Evolutionary conservation across 306 rosid species (phyloP), one percentile per base, ranked within the genome.

Genomic region (Amphicarpaea edgeworthii): DNA sequence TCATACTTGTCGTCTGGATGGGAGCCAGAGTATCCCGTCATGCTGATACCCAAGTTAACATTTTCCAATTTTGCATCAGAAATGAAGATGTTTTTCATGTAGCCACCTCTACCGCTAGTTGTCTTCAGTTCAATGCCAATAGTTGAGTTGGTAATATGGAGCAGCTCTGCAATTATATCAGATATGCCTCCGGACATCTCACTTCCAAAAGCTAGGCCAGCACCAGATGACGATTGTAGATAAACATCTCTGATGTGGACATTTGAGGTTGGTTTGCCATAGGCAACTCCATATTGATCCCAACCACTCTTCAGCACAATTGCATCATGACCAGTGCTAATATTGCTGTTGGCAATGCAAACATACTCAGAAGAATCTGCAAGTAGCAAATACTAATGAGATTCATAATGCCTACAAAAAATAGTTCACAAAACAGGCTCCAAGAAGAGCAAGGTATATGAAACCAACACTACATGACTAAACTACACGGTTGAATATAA

Each of bases 171-270:
- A 19, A 26, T 68, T 59, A 87, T 14, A 32, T 68, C 30, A 1
- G 87, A 86, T 70, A 90, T 83, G 41, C 95, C 95, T 78, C 92
- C 90, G 6, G 95, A 90, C 92, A 90, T 90, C 73, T 87, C 90
- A 63, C 88, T 87, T 5, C 92, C 90, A 53, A 87, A 75, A 12
- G 92, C 90, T 17, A 90, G 38, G 66, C 90, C 85, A 0, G 92
- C 84, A 40, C 95, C 90, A 0, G 73, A 72, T 40, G 84, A 76
- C 37, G 92, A 87, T 64, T 82, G 85, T 15, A 84, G 78, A 59
- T 77, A 19, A 40, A 90, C 89, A 10, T 49, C 70, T 21, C 72
- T 79, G 41, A 90, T 88, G 77, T 85, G 87, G 40, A 85, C 85
- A 61, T 32, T 81, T 8, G 71, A 69, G 45, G 89, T 86, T 11